Percentiles rank a stretch among this genome's conserved stretches.
Conservation (phyloP, 495 filamentous ascomycete genomes). For the Aspergillus nidulans region DNA sequence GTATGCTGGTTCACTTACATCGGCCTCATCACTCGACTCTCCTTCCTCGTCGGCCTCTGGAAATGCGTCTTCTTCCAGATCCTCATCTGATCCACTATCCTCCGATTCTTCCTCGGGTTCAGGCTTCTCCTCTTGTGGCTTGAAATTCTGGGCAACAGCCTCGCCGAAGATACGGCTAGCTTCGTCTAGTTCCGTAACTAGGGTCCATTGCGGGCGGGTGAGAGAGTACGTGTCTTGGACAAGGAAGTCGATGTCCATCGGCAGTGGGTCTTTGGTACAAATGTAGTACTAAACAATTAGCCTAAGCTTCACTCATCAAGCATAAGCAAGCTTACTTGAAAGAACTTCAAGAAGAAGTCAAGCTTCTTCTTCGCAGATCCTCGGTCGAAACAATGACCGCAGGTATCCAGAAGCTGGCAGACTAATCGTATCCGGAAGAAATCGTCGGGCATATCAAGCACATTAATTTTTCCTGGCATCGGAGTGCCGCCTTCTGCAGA, state of each 20-base stretch:
- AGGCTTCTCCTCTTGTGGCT: slow-evolving; percentile 64
- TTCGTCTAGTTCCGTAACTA: slow-evolving; percentile 74
- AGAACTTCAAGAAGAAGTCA: slow-evolving; percentile 96
- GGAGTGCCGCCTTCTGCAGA: slow-evolving; percentile 67
- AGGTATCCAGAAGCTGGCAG: slow-evolving; percentile 86
- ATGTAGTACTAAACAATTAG: slow-evolving; percentile 70
- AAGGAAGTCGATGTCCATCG: slow-evolving; percentile 97
- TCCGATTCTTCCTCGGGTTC: slow-evolving; percentile 66
- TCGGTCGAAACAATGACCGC: slow-evolving; percentile 92
- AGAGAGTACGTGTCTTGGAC: slow-evolving; percentile 86
- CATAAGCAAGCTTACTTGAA: slow-evolving; percentile 56
- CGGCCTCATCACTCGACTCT: slow-evolving; percentile 56
- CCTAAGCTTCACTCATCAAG: background rate
- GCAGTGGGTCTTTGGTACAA: slow-evolving; percentile 82
- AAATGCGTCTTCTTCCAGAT: slow-evolving; percentile 51
- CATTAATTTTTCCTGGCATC: slow-evolving; percentile 65
- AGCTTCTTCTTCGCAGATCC: slow-evolving; percentile 93
- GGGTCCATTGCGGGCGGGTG: slow-evolving; percentile 86
- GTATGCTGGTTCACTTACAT: slow-evolving; percentile 30
- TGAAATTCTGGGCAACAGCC: slow-evolving; percentile 83
- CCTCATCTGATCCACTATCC: slow-evolving; percentile 60
- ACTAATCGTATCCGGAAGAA: slow-evolving; percentile 92
- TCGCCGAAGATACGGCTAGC: slow-evolving; percentile 81
- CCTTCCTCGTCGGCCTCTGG: slow-evolving; percentile 55
- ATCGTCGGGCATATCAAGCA: slow-evolving; percentile 85